A percentile compares a stretch with the other conserved stretches of the same genome.
Evolutionary conservation across 768 basidiomycete genomes (phyloP).

Genomic region (Amanita phalloides): DNA sequence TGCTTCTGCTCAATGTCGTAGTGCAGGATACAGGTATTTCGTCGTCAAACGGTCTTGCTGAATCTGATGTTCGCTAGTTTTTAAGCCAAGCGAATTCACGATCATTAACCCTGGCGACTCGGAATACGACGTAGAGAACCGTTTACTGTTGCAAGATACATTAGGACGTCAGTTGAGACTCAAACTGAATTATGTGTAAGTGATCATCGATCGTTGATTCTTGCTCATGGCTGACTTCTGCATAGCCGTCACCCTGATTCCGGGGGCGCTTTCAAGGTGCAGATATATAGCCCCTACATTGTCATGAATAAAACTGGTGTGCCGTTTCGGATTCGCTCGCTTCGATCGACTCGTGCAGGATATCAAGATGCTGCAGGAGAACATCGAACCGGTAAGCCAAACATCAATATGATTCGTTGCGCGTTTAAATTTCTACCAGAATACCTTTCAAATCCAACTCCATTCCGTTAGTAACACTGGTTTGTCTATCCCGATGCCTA

Average conservation of each 20-base stretch:
- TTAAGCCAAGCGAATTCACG: conserved; percentile 91
- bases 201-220: conserved; percentile 2
- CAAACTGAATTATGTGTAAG: conserved; percentile 84
- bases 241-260: conserved; percentile 71
- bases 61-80: conserved; percentile 34
- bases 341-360: conserved; percentile 49
- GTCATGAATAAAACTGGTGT: conserved; percentile 89
- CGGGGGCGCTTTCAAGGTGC: conserved; percentile 93
- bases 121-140: conserved; percentile 76
- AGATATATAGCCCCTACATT: conserved; percentile 86
- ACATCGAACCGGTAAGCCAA: conserved; percentile 41
- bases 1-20: conserved; percentile 82
- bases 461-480: conserved; percentile 60
- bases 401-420: background rate
- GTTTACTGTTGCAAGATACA: conserved; percentile 62
- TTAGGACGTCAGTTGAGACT: conserved; percentile 70
- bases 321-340: conserved; percentile 64
- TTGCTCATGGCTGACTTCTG: background rate
- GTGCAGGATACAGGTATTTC: conserved; percentile 80
- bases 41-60: background rate
- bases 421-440: conserved; percentile 7
- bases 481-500: background rate
- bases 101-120: conserved; percentile 95
- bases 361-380: conserved; percentile 82
- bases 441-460: conserved; percentile 38